Base-by-base conservation (phyloP, 2,329 filamentous ascomycete genomes). In the Sarocladiaceae sp. region DNA sequence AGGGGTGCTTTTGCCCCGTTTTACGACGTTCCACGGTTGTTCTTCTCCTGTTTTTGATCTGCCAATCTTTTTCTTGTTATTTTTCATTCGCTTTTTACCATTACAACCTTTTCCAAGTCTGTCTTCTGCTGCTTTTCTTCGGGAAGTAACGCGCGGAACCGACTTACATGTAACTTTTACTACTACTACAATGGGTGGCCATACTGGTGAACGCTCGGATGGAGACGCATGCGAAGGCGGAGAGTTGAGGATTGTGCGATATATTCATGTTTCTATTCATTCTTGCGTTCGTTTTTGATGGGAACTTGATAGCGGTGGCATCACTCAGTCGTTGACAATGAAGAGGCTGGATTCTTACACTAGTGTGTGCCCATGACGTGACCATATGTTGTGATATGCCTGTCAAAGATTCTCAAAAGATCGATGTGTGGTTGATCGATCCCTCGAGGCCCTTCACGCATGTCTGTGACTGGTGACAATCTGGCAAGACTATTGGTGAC, bases 11-110 rank as follows among this genome's bases (percentile, higher is more conserved):
- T 46, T 48, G 29, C n/a, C 3, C 44, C 23, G 40, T 44, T 48
- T 48, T 25, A 48, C 15, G 44, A 48, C 44, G 33, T 29, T 17
- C 44, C 26, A 44, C 48, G 46, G 26, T 48, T 51, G 47, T 49
- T 51, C n/a, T 33, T 51, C 33, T 50, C 18, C 29, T 33, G 8
- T 26, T n/a, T 15, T 53, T 53, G 42, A 42, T 35, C 37, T 8
- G 10, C 22, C 29, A 33, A 31, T 25, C 20, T 28, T 12, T 57
- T 48, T 48, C 28, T 33, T 48, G 44, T 48, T 33, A 31, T 48
- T 48, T 17, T 48, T 33, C 40, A 46, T 29, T 46, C 40, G 37
- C 28, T 26, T n/a, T 15, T 26, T 44, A 12, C 7, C 35, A 6
- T 37, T 17, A 37, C 18, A 12, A 26, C 15, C 17, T 40, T 40